Evolutionary conservation across 2,329 filamentous ascomycete genomes (phyloP), one percentile per base, ranked within the genome.

Genomic region (Aspergillus texensis): DNA sequence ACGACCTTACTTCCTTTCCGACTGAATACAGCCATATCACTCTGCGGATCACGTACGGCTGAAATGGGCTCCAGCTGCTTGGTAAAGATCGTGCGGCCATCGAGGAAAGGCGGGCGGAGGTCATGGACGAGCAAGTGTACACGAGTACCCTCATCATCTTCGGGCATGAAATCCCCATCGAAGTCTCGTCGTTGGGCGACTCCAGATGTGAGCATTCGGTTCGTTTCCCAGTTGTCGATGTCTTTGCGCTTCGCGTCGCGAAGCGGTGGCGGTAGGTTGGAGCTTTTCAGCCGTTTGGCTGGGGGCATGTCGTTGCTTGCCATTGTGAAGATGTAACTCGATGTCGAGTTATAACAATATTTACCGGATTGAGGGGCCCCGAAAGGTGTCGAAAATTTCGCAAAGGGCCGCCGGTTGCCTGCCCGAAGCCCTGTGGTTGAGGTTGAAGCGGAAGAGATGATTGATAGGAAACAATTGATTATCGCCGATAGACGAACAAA

Each of bases 21-120:
- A 80, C 93, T 96, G 72, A 98, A 98, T 1, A 99, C 94, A 1
- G 95, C 95, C 95, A 99, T 97, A 74, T 99, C 95, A 75, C 96
- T 99, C 78, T 98, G 94, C 30, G 91, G 89, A 76, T 99, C 95
- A 58, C 91, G 87, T 16, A 99, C 92, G 0, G 95, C 96, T 0
- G 94, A 93, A 1, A 99, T 91, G 0, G 95, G 96, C 63, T 99
- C 95, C 26, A 98, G 78, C 77, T 99, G 96, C 78, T 97, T 98
- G 4, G 95, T 99, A 76, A 99, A 99, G 62, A 99, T 91, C 24
- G 91, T 98, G 71, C 93, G 89, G 28, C 95, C 95, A 79, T 99
- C 94, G 55, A 99, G 81, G 73, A 99, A 99, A 0, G 95, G 96
- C 11, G 95, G 95, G 67, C 92, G 91, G 43, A 99, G 84, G 72